Base-by-base conservation (phyloP, 192 early-diverging fungal genomes). In the Coemansia aciculifera region DNA sequence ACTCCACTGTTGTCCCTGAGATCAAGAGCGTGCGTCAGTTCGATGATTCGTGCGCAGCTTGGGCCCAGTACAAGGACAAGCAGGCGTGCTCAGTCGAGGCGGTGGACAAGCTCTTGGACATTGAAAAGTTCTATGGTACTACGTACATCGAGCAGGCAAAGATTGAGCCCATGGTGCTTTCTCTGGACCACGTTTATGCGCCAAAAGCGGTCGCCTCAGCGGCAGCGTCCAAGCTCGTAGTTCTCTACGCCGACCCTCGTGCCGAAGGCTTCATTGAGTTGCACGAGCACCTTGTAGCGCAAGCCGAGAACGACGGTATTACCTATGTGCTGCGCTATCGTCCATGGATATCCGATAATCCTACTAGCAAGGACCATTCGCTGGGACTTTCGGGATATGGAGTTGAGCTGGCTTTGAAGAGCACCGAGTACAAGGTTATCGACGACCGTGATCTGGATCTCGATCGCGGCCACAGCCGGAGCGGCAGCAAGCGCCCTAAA, bases 351-450 rank as follows among this genome's bases (percentile, higher is more conserved):
- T 0, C 24, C 15, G 65, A 56, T 1, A 17, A 27, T 1, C 11
- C 17, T 11, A 0, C 21, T 1, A 5, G 27, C 11, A 31, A 52
- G 24, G 23, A 52, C 27, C 10, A 56, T 44, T 2, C 42, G n/a
- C 42, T 95, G 23, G 69, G 83, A 11, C 76, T 99, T 29, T 75
- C 89, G 11, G 98, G 98, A 63, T 99, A 97, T 64, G 95, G 95
- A 2, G 94, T 95, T 9, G 95, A 95, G 73, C 84, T 99, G 40
- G 91, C 88, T 12, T 68, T 99, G n/a, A 99, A 99, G 80, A 97
- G 88, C 59, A 95, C 94, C 8, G 98, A 99, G 72, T 99, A 99
- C 82, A 91, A 93, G 75, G 95, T 95, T 19, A 90, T 91, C 42
- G 97, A 99, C 67, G 97, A 99, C 76, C 89, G 96, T 23, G 85